phyloP scores from a whole-genome alignment of 306 rosid genomes.

The Trifolium dubium region DNA sequence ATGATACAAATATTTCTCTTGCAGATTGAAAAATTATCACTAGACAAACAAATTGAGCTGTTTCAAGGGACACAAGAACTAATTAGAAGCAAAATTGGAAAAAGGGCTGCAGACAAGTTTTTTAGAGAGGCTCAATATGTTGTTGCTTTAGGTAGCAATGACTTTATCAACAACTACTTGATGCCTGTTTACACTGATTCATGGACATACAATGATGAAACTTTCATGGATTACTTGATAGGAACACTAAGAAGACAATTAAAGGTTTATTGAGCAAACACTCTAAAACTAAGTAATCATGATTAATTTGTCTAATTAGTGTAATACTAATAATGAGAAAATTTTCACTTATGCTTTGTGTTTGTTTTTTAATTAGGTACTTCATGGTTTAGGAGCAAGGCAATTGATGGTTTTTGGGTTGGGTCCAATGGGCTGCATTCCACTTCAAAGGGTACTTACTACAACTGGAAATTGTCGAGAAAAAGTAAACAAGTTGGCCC shows the following conservation, averaged over 20 bases:
- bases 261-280: conserved; percentile 48
- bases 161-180: conserved; percentile 90
- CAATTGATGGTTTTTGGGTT: conserved; percentile 83
- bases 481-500: conserved; percentile 72
- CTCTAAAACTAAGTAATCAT: not conserved
- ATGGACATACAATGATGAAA: conserved; percentile 84
- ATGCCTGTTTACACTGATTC: conserved; percentile 91
- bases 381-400: conserved; percentile 82
- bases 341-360: not conserved
- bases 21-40: conserved; percentile 80
- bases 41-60: conserved; percentile 77
- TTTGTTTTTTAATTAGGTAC: conserved; percentile 47
- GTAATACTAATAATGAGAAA: not conserved
- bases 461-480: conserved; percentile 68
- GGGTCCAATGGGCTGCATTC: conserved; percentile 97
- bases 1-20: conserved; percentile 17
- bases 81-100: conserved; percentile 66
- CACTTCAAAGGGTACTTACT: conserved; percentile 86
- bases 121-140: conserved; percentile 69
- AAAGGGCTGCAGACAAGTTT: conserved; percentile 59
- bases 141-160: conserved; percentile 93
- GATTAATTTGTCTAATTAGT: not conserved
- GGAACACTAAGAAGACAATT: conserved; percentile 73
- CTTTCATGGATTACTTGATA: conserved; percentile 66
- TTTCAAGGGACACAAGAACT: conserved; percentile 70